Evolutionary conservation across 148 eudicot genomes (phyloP).

Genomic region (Rhododendron simsii): DNA sequence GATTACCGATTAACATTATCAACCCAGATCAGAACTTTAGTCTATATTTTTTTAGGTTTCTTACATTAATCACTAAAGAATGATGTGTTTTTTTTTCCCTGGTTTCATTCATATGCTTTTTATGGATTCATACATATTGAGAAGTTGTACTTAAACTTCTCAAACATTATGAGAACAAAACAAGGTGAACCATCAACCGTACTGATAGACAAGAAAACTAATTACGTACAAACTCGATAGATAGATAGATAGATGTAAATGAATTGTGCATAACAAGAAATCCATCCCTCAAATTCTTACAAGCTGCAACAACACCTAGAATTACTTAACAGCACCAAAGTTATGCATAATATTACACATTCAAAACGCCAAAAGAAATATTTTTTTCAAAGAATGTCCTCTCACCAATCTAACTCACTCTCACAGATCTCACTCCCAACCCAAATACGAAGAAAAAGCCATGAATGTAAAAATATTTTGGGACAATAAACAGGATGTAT

Average conservation of each 20-base stretch:
- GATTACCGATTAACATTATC: too few species aligned
- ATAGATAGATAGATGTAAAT: neutral
- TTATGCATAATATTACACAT: neutral
- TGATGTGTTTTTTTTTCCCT: neutral
- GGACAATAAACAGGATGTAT: neutral
- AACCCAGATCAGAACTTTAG: neutral
- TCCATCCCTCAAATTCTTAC: neutral
- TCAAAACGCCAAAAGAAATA: neutral
- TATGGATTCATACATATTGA: neutral
- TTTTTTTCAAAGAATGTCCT: neutral
- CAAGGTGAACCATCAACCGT: neutral
- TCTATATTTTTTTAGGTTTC: neutral
- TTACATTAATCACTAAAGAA: neutral
- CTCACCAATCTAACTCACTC: neutral
- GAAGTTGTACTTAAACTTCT: neutral
- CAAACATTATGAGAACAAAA: neutral
- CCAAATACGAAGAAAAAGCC: neutral
- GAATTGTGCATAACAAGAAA: neutral
- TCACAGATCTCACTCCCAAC: neutral
- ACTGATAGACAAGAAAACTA: neutral
- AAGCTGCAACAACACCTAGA: neutral
- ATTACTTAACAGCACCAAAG: neutral
- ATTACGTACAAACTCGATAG: neutral
- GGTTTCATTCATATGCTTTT: neutral
- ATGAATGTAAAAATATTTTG: neutral